Evolutionary conservation across 495 filamentous ascomycete species (phyloP), one percentile per base, ranked within the genome.

Genomic region (Aspergillus carlsbadensis): DNA sequence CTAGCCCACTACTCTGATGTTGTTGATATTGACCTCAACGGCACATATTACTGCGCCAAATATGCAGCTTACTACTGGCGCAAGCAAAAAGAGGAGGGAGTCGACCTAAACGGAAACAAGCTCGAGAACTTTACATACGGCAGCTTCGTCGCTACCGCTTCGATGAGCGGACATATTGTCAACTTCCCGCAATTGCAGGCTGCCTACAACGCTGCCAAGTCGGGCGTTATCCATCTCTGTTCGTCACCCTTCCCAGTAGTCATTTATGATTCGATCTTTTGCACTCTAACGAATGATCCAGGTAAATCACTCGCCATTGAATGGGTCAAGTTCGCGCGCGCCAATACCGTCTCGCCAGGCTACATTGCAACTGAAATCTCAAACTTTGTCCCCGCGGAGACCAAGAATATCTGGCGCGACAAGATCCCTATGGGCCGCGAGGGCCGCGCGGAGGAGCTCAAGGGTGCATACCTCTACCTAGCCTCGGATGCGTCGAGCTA

Each of bases 321-420:
- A 69, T 96, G 91, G 90, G 82, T 88, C 18, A 85, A 84, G 24
- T 96, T 91, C 65, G 92, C 92, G 10, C 81, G 92, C 22, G 87
- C 81, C 50, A 96, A 96, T 71, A 84, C 84, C 20, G 72, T 96
- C 31, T 92, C 87, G 3, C 92, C 92, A 1, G 92, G 92, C 5
- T 96, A 94, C 68, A 94, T 96, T 57, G 83, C 81, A 21, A 96
- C 91, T 0, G 91, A 91, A 63, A 88, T 96, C 61, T 88, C 88
- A 34, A 74, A 77, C 59, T 96, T 92, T 62, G 82, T 89, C 7
- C 76, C 86, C 0, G 62, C 81, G 34, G 86, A 88, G 58, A 86
- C 81, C 1, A 92, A 91, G 77, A 78, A 81, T 3, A 79, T 88
- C 44, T 92, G 89, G 85, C 83, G 80, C 58, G 83, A 85, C 54